Conservation (phyloP, 2,329 filamentous ascomycete species). For the Venturiaceae sp. region DNA sequence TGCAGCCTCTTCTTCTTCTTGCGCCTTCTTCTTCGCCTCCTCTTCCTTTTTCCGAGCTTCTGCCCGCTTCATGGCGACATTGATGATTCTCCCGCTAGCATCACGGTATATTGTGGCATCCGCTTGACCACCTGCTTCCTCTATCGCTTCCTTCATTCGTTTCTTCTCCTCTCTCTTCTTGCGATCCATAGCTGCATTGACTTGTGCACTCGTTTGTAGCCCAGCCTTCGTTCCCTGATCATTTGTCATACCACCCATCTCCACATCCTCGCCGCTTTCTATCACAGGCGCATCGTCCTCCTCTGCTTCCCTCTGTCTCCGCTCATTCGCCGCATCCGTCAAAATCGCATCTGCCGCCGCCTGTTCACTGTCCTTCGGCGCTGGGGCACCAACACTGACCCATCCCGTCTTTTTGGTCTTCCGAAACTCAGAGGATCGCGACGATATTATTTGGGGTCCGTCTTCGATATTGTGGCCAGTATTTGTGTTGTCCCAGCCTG, state of each 20-base stretch:
- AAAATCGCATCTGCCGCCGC: constrained; percentile 73
- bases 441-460: constrained; percentile 34
- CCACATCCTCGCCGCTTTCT: constrained; percentile 9
- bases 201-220: constrained; percentile 72
- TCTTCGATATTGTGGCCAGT: constrained; percentile 46
- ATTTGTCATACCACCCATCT: constrained; percentile 48
- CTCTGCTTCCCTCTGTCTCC: constrained; percentile 38
- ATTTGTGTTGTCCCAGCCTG: constrained; percentile 40
- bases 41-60: constrained; percentile 74
- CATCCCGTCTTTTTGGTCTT: constrained; percentile 70
- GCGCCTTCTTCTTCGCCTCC: constrained; percentile 55
- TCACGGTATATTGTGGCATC: constrained; percentile 92
- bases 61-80: constrained; percentile 81
- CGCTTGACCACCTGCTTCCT: constrained; percentile 32
- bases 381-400: constrained; percentile 56
- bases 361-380: constrained; percentile 42
- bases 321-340: constrained; percentile 59
- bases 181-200: constrained; percentile 46
- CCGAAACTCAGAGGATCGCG: constrained; percentile 46
- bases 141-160: constrained; percentile 34
- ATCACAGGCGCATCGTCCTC: constrained; percentile 33
- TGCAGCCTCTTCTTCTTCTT: constrained; percentile 57
- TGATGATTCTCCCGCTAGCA: constrained; percentile 87
- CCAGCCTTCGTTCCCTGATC: constrained; percentile 81
- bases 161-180: constrained; percentile 54